phyloP scores from a whole-genome alignment of 129 eudicot species.

The Tanacetum coccineum region DNA sequence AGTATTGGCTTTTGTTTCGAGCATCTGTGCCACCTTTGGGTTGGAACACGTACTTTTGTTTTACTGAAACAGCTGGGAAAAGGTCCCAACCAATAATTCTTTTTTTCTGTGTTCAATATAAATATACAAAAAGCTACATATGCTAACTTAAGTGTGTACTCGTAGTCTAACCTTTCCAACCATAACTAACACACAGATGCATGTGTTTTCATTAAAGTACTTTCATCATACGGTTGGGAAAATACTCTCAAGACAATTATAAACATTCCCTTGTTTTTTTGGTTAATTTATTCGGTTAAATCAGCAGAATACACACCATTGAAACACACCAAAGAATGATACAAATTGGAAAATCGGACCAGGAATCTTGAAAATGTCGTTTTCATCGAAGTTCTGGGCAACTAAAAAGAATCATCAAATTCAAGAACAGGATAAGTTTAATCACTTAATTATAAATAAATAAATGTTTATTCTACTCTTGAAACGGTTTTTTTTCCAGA shows the following conservation, averaged over 20 bases:
- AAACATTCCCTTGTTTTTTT: background rate
- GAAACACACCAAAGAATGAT: constrained; percentile 36
- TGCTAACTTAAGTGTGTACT: background rate
- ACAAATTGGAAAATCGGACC: constrained; percentile 64
- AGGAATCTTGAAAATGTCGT: constrained; percentile 81
- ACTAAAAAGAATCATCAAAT: constrained; percentile 55
- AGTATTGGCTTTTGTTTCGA: constrained; percentile 71
- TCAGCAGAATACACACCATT: constrained; percentile 41
- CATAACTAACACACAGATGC: background rate
- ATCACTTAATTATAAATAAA: background rate
- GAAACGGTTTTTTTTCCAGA: constrained; percentile 32
- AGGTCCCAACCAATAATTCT: constrained; percentile 45
- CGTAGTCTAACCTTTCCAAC: background rate
- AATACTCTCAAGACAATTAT: constrained; percentile 2
- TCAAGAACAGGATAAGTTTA: constrained; percentile 52
- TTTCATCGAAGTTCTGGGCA: constrained; percentile 73
- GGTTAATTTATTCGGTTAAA: constrained; percentile 12
- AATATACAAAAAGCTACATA: too few relatives aligned
- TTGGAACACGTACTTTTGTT: constrained; percentile 83
- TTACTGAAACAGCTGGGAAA: constrained; percentile 49
- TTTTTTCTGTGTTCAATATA: too few relatives aligned
- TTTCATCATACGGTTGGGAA: background rate
- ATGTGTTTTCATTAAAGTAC: background rate
- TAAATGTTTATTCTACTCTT: background rate
- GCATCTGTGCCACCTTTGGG: constrained; percentile 84